Evolutionary conservation across 148 eudicot genomes (phyloP), one percentile per base, ranked within the genome.

Genomic region (Silene conica): DNA sequence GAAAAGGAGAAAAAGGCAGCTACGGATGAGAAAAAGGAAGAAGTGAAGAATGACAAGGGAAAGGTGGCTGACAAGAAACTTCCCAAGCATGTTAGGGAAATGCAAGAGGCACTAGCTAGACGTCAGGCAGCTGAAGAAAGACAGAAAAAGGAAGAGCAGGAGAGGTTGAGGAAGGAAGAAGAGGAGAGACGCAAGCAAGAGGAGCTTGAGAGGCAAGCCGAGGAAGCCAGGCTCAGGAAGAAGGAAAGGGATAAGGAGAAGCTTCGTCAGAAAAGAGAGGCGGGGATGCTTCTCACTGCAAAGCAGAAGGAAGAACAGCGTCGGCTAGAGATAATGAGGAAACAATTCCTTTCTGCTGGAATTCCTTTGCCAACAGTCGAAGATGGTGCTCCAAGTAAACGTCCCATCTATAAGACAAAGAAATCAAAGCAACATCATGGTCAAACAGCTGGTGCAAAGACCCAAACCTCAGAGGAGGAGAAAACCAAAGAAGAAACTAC

Each of bases 231-330:
- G 68, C 93, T 87, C 5, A 71, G 72, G 82, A 91, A 81, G 72
- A 92, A 94, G 75, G 97, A 91, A 79, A 88, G 78, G 81, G 96
- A 89, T 75, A 94, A 83, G 85, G 96, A 91, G 85, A 94, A 94
- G 54, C 78, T 86, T 28, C 56, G 80, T 75, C 85, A 81, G 86
- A 91, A 94, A 82, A 94, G 86, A 78, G 83, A 75, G 71, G 90
- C 86, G 69, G 98, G 98, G 9, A 81, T 81, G 74, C 85, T 88
- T 59, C 75, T 91, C 70, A 94, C 96, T 5, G 88, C 87, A 22
- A 94, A 94, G 81, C 98, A 94, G 70, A 94, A 92, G 88, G 97
- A 88, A 80, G 96, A 91, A 67, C 92, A 88, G 65, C 89, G 90
- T 16, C 83, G 92, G 58, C 63, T 72, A 72, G 98, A 94, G 84